Conservation (phyloP, 139 green algal genomes). For the Eudorina sp. region DNA sequence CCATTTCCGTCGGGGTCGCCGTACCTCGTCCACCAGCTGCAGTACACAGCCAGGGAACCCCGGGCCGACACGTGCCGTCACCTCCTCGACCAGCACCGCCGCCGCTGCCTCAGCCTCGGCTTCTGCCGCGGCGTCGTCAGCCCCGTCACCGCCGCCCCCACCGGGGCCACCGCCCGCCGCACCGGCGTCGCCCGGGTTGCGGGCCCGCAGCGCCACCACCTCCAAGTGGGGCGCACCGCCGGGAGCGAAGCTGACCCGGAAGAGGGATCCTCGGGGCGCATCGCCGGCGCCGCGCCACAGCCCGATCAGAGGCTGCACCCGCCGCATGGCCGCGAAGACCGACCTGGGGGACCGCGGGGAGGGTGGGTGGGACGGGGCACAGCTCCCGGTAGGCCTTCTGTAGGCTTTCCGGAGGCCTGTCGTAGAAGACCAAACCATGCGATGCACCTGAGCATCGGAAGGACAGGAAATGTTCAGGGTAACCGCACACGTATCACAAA, state of each 20-base stretch:
- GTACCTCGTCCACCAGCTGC: constrained; percentile 27
- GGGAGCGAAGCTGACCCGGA: constrained; percentile 3
- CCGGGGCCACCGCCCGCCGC: not conserved
- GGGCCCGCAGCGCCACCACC: constrained; percentile 17
- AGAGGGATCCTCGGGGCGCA: constrained; percentile 30
- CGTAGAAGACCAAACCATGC: too few species aligned
- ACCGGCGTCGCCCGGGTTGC: not conserved
- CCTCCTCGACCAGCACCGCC: not conserved
- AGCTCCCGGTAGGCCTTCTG: too few species aligned
- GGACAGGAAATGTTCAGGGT: too few species aligned
- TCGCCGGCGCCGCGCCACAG: constrained; percentile 29
- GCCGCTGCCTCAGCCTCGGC: not conserved
- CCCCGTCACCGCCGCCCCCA: not conserved
- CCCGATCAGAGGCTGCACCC: constrained; percentile 20
- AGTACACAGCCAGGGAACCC: not conserved
- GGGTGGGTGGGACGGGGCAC: too few species aligned
- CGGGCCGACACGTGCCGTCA: constrained; percentile 9
- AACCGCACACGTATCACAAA: too few species aligned
- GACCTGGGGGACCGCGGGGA: not conserved
- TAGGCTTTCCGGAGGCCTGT: too few species aligned
- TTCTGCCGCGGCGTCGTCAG: not conserved
- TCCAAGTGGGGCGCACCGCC: not conserved
- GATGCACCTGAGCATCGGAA: too few species aligned
- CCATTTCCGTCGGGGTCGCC: too few species aligned
- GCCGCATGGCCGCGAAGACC: constrained; percentile 26